Conservation (phyloP, 345 rosid species). For the Boechera retrofracta region DNA sequence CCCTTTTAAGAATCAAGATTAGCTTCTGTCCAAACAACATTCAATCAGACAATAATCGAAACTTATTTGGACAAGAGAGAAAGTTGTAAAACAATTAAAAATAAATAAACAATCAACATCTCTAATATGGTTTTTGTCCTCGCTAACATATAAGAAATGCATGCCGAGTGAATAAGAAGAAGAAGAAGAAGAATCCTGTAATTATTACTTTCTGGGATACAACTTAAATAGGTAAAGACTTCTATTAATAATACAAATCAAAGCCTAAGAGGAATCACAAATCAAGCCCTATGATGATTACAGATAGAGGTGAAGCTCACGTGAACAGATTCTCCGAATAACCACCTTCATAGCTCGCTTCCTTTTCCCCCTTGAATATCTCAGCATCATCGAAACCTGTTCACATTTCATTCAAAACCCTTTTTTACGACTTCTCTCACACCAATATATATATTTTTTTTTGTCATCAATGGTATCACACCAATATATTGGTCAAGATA, state of each 20-base stretch:
- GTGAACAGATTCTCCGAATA: constrained; percentile 42
- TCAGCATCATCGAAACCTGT: constrained; percentile 84
- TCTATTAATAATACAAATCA: constrained; percentile 24
- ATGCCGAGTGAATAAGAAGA: background rate
- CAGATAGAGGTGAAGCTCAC: constrained; percentile 33
- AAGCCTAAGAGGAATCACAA: constrained; percentile 12
- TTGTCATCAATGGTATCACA: too few relatives aligned
- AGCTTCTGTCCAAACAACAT: constrained; percentile 8
- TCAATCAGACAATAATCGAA: background rate
- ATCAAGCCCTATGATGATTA: constrained; percentile 32
- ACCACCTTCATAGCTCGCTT: constrained; percentile 49
- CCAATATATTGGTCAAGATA: background rate
- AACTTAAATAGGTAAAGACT: constrained; percentile 4
- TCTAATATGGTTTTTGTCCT: too few relatives aligned
- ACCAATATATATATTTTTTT: background rate
- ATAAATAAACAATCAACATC: background rate
- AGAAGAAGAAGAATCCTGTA: background rate
- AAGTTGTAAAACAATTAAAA: background rate
- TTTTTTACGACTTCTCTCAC: background rate
- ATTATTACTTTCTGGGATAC: constrained; percentile 17
- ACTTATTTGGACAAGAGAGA: background rate
- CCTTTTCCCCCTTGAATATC: constrained; percentile 62
- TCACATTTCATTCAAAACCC: constrained; percentile 31
- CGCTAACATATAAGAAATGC: too few relatives aligned
- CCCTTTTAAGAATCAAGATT: constrained; percentile 13